Base-by-base conservation (phyloP, 164 flowering plant species). In the Protea cynaroides region DNA sequence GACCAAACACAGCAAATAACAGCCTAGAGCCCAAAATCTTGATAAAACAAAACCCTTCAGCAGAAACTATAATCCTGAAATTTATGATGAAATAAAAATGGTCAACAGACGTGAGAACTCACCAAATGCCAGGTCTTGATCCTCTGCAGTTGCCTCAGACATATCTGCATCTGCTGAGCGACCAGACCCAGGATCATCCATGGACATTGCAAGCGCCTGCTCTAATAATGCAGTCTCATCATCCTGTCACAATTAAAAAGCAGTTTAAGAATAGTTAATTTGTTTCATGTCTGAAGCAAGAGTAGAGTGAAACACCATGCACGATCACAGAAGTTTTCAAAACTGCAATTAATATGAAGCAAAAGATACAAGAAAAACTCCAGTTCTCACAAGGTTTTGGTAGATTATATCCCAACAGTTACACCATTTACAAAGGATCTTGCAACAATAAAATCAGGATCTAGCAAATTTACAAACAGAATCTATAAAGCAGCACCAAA, bases 161-260 rank as follows among this genome's bases (percentile, higher is more conserved):
- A 92, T 84, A 84, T 8, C 82, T 71, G 73, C 87, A 96, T 70
- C 77, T 36, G 51, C 34, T n/a, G 75, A 72, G 58, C 54, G 74
- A 71, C 73, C 66, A 40, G 86, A 56, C 53, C 74, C 66, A 52
- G 92, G 83, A 14, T 82, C 90, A 77, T 87, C 87, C 89, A 88
- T 87, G 61, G 98, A 92, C 96, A 92, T 87, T 34, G 91, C 87
- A 66, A 89, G 85, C 25, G 98, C 98, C 67, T 85, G 90, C 74
- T 84, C 87, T 59, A 89, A 80, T 69, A 91, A 74, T 46, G 90
- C 87, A 66, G 85, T 79, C 73, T 91, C 97, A 71, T 87, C 90
- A 64, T 88, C 90, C 95, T 88, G 78, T 71, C 6, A 49, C 52
- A n/a, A 49, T 3, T 40, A 40, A 9, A 40, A 8, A 12, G 46